phyloP scores from a whole-genome alignment of 1,139 yeast genomes.

The Schwanniomyces etchellsii region DNA sequence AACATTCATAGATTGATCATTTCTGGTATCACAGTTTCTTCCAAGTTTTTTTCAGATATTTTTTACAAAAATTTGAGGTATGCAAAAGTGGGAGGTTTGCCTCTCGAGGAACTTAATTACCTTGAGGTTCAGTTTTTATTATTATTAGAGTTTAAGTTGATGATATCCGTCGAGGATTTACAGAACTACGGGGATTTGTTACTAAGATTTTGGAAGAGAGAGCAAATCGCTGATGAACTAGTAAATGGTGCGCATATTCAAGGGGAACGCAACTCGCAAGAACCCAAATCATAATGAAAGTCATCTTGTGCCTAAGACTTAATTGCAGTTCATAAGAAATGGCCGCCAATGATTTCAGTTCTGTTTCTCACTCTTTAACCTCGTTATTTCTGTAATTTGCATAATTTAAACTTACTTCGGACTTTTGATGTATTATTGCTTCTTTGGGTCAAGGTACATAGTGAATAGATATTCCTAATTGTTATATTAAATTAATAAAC shows the following conservation, averaged over 20 bases:
- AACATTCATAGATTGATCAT: conserved; percentile 91
- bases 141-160: conserved; percentile 76
- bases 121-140: conserved; percentile 84
- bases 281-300: no score
- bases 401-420: no score
- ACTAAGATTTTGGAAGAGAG: conserved; percentile 78
- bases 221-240: conserved; percentile 40
- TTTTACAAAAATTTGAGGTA: conserved; percentile 94
- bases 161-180: conserved; percentile 86
- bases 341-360: no score
- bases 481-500: no score
- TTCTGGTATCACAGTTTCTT: conserved; percentile 94
- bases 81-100: conserved; percentile 96
- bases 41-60: conserved; percentile 92
- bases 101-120: conserved; percentile 88
- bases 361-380: no score
- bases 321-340: no score
- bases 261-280: no score
- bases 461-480: no score
- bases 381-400: no score
- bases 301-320: no score
- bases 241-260: conserved; percentile 34
- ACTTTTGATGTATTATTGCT: no score
- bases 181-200: conserved; percentile 87
- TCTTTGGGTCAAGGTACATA: no score